These are phyloP conservation scores for Dipteronia dyeriana DNA, from an alignment of 345 rosid species.

Conservation along the genomic window DNA sequence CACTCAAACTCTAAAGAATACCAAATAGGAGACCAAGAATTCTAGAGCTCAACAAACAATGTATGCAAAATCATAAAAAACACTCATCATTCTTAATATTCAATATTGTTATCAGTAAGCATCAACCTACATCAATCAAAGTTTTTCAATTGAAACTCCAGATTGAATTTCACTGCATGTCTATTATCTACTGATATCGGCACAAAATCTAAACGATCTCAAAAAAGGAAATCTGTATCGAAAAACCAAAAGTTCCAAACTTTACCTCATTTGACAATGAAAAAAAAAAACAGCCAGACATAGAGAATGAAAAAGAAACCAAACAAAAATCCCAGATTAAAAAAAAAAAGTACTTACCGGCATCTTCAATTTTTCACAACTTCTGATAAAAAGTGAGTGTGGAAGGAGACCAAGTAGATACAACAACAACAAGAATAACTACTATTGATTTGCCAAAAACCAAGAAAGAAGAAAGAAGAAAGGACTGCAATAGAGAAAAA, in stretches of 20 bases:
- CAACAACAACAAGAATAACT: neutral
- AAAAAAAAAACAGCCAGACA: neutral
- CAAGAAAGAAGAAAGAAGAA: constrained; percentile 5
- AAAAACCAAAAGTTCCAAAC: constrained; percentile 23
- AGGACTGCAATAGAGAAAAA: constrained; percentile 11
- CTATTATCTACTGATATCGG: constrained; percentile 3
- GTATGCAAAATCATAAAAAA: constrained; percentile 1
- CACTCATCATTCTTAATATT: neutral
- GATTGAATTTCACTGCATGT: too few relatives aligned
- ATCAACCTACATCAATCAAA: constrained; percentile 7
- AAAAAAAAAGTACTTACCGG: constrained; percentile 99
- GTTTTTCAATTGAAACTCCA: neutral
- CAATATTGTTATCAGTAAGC: neutral
- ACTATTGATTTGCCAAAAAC: constrained; percentile 11
- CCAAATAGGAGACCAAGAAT: neutral
- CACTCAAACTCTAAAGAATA: neutral
- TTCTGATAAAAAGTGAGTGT: constrained; percentile 24
- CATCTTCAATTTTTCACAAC: constrained; percentile 78
- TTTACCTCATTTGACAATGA: constrained; percentile 27
- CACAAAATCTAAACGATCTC: constrained; percentile 10
- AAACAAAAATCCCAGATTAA: constrained; percentile 24
- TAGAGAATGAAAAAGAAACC: neutral
- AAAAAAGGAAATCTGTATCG: neutral
- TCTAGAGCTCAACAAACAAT: constrained; percentile 5
- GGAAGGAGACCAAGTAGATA: constrained; percentile 6